Evolutionary conservation across 306 rosid species (phyloP).

Genomic region (Cucurbita moschata): DNA sequence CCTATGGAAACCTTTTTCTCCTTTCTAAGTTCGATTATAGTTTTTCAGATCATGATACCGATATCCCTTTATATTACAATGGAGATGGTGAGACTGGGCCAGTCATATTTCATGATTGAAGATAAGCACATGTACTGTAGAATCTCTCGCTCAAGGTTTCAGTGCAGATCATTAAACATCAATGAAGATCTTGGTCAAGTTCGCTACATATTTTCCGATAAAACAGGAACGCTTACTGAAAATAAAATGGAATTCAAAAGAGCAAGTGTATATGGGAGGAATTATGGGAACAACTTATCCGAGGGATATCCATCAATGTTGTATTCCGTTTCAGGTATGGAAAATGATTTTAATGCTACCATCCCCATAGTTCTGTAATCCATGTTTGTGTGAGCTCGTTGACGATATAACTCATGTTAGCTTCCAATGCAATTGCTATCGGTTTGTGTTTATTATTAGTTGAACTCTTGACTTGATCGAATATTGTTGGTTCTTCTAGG

Average conservation of each 20-base stretch:
- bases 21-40: slow-evolving; percentile 85
- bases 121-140: slow-evolving; percentile 59
- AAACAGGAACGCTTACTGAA: slow-evolving; percentile 95
- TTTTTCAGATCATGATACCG: slow-evolving; percentile 99
- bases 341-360: neutral
- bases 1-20: slow-evolving; percentile 85
- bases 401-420: neutral
- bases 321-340: slow-evolving; percentile 33
- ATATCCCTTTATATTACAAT: slow-evolving; percentile 92
- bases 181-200: slow-evolving; percentile 98
- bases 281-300: slow-evolving; percentile 40
- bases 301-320: slow-evolving; percentile 13
- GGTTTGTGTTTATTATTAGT: neutral
- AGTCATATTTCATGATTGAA: slow-evolving; percentile 95
- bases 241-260: slow-evolving; percentile 90
- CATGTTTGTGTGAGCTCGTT: neutral
- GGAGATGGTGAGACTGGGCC: slow-evolving; percentile 96
- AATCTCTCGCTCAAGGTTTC: slow-evolving; percentile 69
- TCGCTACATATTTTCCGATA: slow-evolving; percentile 83
- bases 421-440: neutral
- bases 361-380: neutral
- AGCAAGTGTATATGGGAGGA: slow-evolving; percentile 66
- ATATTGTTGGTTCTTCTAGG: neutral
- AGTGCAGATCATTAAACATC: slow-evolving; percentile 94
- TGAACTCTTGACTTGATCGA: neutral